Conservation (phyloP, 192 early-diverging fungal genomes). For the Entomortierella parvispora region DNA sequence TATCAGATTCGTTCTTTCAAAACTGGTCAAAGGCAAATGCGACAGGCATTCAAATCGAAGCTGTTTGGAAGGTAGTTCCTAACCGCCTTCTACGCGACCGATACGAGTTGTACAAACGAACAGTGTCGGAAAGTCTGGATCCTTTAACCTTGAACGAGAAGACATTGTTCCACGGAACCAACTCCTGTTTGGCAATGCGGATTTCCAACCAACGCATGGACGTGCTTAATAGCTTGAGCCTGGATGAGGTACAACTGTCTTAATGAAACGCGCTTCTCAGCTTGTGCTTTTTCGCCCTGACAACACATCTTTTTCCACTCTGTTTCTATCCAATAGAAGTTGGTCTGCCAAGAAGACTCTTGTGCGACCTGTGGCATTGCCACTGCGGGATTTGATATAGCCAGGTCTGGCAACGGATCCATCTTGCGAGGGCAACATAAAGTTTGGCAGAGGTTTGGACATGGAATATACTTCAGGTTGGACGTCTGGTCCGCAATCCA, state of each 20-base stretch:
- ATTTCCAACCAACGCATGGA: no score
- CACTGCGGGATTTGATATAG: not conserved
- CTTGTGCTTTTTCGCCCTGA: no score
- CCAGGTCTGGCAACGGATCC: slow-evolving; percentile 1
- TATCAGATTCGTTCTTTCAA: not conserved
- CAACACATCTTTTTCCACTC: not conserved
- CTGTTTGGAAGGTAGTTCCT: not conserved
- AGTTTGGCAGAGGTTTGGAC: not conserved
- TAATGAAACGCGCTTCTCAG: no score
- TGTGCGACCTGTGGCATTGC: slow-evolving; percentile 6
- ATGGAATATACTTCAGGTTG: slow-evolving; percentile 4
- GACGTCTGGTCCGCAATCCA: not conserved
- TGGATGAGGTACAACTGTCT: no score
- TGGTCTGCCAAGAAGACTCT: not conserved
- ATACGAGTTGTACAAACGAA: not conserved
- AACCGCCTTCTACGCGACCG: not conserved
- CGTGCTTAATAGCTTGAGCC: no score
- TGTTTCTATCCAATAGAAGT: not conserved
- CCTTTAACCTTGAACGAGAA: not conserved
- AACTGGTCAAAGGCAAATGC: not conserved
- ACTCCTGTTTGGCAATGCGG: no score
- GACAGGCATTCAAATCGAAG: not conserved
- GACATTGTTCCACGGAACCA: no score
- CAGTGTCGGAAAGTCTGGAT: not conserved
- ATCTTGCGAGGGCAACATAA: not conserved